Base-by-base conservation (phyloP, 441 rosid species). In the Aquilaria agallochum region DNA sequence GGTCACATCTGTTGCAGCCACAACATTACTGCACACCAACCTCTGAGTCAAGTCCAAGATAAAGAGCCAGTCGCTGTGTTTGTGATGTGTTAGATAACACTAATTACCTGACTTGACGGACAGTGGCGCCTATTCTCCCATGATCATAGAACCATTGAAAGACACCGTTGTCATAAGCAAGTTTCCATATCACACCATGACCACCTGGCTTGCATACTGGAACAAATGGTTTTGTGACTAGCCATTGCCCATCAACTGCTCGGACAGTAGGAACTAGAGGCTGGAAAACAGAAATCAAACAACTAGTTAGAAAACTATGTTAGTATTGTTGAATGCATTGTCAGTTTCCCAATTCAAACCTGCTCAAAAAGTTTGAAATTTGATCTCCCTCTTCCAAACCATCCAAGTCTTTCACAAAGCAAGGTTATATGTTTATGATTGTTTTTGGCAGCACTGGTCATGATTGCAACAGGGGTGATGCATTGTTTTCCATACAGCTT, bases 191-290 rank as follows among this genome's bases (percentile, higher is more conserved):
- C 32, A 81, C 97, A 65, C 93, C 98, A 83, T 90, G 97, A 72
- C 98, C 98, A 73, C 96, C 96, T 33, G 96, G 98, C 76, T 90
- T 90, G 76, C 92, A 90, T 65, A 94, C 83, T 51, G 95, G 96
- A 53, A 76, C 73, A 44, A 85, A 90, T 20, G 96, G 93, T 74
- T 81, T 78, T 61, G 73, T 75, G 36, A 86, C 78, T 76, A 88
- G 63, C 96, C 98, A 90, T 72, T 83, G 90, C 50, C 96, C 98
- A 76, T 90, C 89, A 74, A 84, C 89, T 45, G 89, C 89, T 72
- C 81, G 80, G 64, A 88, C 81, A 60, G 95, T 78, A 36, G 96
- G 96, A 77, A 94, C 96, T 34, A 88, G 90, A 69, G 97, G 97
- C 98, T 90, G 85, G 56, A 55, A 58, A 73, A 32, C 68, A 77